Evolutionary conservation across 179 eudicot genomes (phyloP).

Genomic region (Camellia oleifera): DNA sequence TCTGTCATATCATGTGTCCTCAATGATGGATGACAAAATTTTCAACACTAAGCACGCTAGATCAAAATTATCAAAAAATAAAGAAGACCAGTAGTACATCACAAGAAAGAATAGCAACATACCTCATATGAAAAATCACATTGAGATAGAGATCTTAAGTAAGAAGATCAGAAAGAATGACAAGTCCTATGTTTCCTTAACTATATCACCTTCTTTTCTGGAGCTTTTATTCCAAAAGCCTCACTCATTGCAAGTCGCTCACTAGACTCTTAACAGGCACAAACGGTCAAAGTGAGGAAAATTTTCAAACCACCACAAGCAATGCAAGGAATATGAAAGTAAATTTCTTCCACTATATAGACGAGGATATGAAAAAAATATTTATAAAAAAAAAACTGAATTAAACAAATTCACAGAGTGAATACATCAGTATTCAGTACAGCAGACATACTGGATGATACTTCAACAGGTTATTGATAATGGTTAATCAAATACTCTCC

Average conservation of each 20-base stretch:
- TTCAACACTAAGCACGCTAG: too few relatives aligned
- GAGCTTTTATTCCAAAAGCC: conserved; percentile 89
- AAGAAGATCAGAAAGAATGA: too few relatives aligned
- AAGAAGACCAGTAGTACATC: too few relatives aligned
- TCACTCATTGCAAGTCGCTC: conserved; percentile 97
- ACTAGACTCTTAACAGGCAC: conserved; percentile 68
- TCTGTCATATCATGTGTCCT: too few relatives aligned
- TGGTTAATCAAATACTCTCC: conserved; percentile 84
- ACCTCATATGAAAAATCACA: too few relatives aligned
- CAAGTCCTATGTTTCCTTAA: neutral
- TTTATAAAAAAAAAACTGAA: neutral
- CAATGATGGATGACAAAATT: too few relatives aligned
- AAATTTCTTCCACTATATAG: neutral
- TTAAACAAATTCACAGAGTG: neutral
- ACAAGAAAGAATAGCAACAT: too few relatives aligned
- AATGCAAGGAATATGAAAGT: neutral
- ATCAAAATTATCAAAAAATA: too few relatives aligned
- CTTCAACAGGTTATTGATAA: conserved; percentile 85
- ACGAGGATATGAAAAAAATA: neutral
- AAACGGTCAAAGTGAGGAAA: conserved; percentile 4
- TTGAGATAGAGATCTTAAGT: too few relatives aligned
- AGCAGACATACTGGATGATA: conserved; percentile 82
- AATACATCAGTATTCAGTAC: conserved; percentile 9
- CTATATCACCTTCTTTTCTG: conserved; percentile 63
- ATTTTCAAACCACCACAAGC: conserved; percentile 2